Percentiles rank a stretch among this genome's conserved stretches.
These are phyloP conservation scores for Umbelopsis isabellina DNA, from an alignment of 192 early-diverging fungal species.

Conservation along the genomic window DNA sequence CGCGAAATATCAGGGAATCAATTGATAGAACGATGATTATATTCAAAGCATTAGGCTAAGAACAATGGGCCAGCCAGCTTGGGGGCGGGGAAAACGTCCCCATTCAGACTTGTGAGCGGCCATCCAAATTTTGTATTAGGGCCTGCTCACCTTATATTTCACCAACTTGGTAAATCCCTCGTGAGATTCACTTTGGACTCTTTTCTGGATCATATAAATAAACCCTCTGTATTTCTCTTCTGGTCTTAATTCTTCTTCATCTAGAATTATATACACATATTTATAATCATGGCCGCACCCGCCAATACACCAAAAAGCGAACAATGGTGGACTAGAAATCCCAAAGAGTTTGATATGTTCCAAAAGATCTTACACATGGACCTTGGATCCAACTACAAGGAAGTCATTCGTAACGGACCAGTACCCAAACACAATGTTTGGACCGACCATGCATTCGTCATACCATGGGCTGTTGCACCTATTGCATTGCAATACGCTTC, in stretches of 20 bases:
- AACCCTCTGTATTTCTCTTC: background rate
- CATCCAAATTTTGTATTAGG: background rate
- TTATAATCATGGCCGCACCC: constrained; percentile 10
- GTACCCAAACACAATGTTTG: background rate
- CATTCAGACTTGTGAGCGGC: constrained; percentile 5
- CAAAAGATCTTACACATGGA: constrained; percentile 11
- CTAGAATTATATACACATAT: background rate
- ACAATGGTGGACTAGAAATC: constrained; percentile 20
- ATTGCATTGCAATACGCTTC: constrained; percentile 17
- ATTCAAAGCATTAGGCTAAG: background rate
- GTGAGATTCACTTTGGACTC: background rate
- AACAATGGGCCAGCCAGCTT: background rate
- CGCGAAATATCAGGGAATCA: background rate
- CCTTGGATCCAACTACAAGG: constrained; percentile 8
- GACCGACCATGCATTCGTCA: background rate
- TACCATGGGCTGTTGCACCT: constrained; percentile 13
- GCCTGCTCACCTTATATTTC: background rate
- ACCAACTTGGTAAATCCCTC: background rate
- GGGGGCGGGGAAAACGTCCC: background rate
- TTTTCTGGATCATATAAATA: background rate
- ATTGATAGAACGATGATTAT: background rate
- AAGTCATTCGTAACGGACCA: background rate
- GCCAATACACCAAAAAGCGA: constrained; percentile 11
- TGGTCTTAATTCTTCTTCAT: background rate
- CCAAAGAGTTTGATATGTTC: background rate